phyloP scores from a whole-genome alignment of 176 grass and related monocot genomes.

The Elaeis guineensis region DNA sequence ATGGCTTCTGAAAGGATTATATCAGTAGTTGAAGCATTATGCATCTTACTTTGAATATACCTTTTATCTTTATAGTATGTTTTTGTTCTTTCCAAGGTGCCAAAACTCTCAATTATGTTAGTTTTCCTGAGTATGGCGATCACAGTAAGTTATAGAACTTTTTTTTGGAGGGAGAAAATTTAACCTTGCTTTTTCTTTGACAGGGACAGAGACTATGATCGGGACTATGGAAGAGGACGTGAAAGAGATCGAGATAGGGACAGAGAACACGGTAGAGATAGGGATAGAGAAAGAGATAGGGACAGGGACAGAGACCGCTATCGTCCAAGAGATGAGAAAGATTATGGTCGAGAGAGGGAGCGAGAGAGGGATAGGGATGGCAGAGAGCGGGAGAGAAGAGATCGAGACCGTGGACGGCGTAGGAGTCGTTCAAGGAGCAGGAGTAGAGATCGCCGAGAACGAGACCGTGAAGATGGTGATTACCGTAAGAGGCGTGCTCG shows the following conservation, averaged over 20 bases:
- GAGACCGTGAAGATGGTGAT: slow-evolving; percentile 60
- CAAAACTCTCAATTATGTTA: too few relatives aligned
- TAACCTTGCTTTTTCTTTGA: neutral
- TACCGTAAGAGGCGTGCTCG: slow-evolving; percentile 46
- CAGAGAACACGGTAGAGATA: slow-evolving; percentile 34
- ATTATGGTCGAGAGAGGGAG: slow-evolving; percentile 48
- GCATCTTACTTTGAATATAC: too few relatives aligned
- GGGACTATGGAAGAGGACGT: slow-evolving; percentile 10
- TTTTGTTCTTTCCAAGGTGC: too few relatives aligned
- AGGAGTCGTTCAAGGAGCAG: slow-evolving; percentile 59
- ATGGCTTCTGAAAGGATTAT: too few relatives aligned
- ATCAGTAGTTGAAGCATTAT: too few relatives aligned
- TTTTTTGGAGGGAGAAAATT: too few relatives aligned
- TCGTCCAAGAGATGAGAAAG: slow-evolving; percentile 34
- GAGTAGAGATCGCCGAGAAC: slow-evolving; percentile 48
- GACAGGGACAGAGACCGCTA: slow-evolving; percentile 49
- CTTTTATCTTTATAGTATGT: too few relatives aligned
- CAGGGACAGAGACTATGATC: slow-evolving; percentile 50
- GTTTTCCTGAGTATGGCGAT: too few relatives aligned
- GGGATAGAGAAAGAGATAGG: slow-evolving; percentile 44
- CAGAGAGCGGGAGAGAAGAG: slow-evolving; percentile 45
- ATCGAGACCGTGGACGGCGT: slow-evolving; percentile 47
- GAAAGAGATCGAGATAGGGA: slow-evolving; percentile 55
- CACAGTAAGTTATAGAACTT: too few relatives aligned
- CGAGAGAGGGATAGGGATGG: slow-evolving; percentile 48